Conservation (phyloP, 345 rosid genomes). For the Ailanthus altissimus region DNA sequence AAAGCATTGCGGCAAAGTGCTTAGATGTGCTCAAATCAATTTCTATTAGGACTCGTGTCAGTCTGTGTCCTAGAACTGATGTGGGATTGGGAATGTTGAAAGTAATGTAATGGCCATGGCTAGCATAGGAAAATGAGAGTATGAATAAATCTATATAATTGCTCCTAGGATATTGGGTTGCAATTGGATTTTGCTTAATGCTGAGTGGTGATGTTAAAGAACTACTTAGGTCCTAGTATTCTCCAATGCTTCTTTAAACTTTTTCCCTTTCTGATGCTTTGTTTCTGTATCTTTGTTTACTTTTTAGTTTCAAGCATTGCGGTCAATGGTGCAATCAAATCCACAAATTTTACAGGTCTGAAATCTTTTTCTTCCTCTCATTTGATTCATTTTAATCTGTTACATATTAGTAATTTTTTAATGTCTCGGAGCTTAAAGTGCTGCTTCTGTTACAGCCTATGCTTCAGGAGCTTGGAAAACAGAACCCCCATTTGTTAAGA, state of each 20-base stretch:
- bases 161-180: background rate
- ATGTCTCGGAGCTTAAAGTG: constrained; percentile 12
- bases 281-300: constrained; percentile 5
- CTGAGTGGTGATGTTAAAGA: background rate
- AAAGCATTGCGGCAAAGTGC: background rate
- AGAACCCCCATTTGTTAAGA: constrained; percentile 91
- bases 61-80: background rate
- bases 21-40: background rate
- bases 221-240: background rate
- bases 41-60: constrained; percentile 5
- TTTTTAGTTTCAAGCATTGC: constrained; percentile 84
- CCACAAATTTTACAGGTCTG: constrained; percentile 93
- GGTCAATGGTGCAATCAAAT: constrained; percentile 93
- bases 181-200: background rate
- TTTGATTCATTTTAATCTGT: background rate
- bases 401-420: constrained; percentile 2
- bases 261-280: background rate
- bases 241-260: background rate
- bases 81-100: background rate
- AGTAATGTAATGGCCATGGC: background rate
- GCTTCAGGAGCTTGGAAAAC: constrained; percentile 99
- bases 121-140: background rate
- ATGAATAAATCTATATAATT: background rate
- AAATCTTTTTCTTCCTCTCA: background rate
- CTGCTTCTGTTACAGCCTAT: constrained; percentile 68